A percentile compares a stretch with the other conserved stretches of the same genome.
These are phyloP conservation scores for Wickerhamomyces queroliae DNA, from an alignment of 805 yeast species.

Conservation along the genomic window DNA sequence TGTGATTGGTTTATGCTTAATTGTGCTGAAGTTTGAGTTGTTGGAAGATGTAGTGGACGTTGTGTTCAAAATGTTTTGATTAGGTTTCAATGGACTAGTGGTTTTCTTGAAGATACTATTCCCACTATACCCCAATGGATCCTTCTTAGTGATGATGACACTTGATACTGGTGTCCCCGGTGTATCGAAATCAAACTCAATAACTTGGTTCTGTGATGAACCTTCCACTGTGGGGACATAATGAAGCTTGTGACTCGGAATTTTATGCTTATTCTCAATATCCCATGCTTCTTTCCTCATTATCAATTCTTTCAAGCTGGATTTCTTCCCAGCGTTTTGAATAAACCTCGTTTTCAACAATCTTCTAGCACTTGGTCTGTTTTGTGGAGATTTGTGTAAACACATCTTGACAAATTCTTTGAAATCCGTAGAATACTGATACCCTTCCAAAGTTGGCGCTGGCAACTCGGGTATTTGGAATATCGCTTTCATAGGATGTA, in stretches of 20 bases:
- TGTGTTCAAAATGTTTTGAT: conserved; percentile 6
- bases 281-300: conserved; percentile 40
- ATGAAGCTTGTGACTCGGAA: conserved; percentile 6
- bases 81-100: conserved; percentile 4
- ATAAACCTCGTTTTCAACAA: conserved; percentile 57
- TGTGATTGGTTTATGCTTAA: neutral
- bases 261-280: conserved; percentile 4
- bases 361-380: conserved; percentile 58
- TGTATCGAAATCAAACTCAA: conserved; percentile 18
- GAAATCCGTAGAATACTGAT: conserved; percentile 61
- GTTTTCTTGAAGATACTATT: conserved; percentile 2
- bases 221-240: conserved; percentile 26
- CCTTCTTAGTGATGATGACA: conserved; percentile 15
- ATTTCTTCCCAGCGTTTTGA: conserved; percentile 31
- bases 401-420: conserved; percentile 67
- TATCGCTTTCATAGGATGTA: conserved; percentile 32
- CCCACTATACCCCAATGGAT: conserved; percentile 11
- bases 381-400: conserved; percentile 60
- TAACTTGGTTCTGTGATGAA: neutral
- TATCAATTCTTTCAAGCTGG: conserved; percentile 32
- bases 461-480: conserved; percentile 47
- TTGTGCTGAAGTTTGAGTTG: neutral
- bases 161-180: conserved; percentile 11
- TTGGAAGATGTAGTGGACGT: neutral
- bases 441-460: conserved; percentile 89